phyloP scores from a whole-genome alignment of 768 basidiomycete species.

The Amanita subjunquillea region DNA sequence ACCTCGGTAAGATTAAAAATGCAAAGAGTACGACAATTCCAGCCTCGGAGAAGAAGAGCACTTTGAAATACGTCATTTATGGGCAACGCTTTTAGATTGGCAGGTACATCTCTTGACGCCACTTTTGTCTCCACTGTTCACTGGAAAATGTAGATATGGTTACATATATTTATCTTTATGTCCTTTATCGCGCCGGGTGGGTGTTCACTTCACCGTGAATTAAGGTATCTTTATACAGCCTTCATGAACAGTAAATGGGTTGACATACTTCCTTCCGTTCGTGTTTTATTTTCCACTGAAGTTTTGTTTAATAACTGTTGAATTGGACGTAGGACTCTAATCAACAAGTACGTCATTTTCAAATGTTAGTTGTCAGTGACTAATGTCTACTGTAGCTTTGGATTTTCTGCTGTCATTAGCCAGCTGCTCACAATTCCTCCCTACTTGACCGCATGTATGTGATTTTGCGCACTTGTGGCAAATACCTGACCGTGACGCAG shows the following conservation, averaged over 20 bases:
- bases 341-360: constrained; percentile 26
- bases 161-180: constrained; percentile 50
- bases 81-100: constrained; percentile 51
- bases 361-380: background rate
- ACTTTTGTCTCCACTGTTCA: constrained; percentile 44
- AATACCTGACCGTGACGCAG: background rate
- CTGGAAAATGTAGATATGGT: constrained; percentile 25
- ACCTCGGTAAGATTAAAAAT: background rate
- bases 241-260: constrained; percentile 49
- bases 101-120: constrained; percentile 24
- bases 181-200: constrained; percentile 48
- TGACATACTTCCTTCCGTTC: constrained; percentile 62
- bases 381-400: constrained; percentile 33
- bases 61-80: constrained; percentile 45
- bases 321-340: constrained; percentile 39
- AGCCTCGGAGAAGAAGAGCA: constrained; percentile 54
- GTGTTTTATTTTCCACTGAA: constrained; percentile 14
- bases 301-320: constrained; percentile 17
- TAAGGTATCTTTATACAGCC: too few relatives aligned
- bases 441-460: constrained; percentile 48
- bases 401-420: constrained; percentile 42
- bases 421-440: constrained; percentile 64
- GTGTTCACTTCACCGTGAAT: constrained; percentile 10
- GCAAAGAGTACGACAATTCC: constrained; percentile 40
- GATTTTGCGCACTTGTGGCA: background rate